A percentile compares a stretch with the other conserved stretches of the same genome.
Evolutionary conservation across 495 filamentous ascomycete species (phyloP).

Genomic region (Mytilinidion resinicola): DNA sequence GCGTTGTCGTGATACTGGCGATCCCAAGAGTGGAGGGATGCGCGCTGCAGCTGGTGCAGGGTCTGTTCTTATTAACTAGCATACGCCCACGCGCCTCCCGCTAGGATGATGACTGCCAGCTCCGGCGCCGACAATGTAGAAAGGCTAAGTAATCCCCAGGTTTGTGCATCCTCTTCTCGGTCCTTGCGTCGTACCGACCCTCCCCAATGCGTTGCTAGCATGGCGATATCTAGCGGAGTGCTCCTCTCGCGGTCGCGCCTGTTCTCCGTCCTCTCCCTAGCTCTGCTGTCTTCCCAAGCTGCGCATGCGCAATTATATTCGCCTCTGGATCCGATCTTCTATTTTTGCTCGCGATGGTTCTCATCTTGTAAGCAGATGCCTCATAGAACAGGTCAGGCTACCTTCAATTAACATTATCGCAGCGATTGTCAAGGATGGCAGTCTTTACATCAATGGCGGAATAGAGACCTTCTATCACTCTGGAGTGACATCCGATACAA

Average conservation of each 20-base stretch:
- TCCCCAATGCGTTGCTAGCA: not conserved
- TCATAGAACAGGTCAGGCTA: too few relatives aligned
- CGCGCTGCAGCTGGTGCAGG: too few relatives aligned
- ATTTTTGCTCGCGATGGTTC: slow-evolving; percentile 4
- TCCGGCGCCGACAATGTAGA: too few relatives aligned
- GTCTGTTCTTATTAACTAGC: too few relatives aligned
- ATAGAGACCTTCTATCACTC: slow-evolving; percentile 5
- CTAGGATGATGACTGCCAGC: too few relatives aligned
- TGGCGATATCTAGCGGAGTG: not conserved
- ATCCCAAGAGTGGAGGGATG: too few relatives aligned
- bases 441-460: slow-evolving; percentile 12
- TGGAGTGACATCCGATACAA: not conserved
- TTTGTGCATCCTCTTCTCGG: too few relatives aligned
- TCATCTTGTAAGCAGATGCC: not conserved
- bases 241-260: not conserved
- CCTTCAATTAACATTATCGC: not conserved
- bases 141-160: too few relatives aligned
- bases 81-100: too few relatives aligned
- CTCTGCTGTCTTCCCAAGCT: not conserved
- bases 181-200: too few relatives aligned
- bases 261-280: not conserved
- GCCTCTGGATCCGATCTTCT: not conserved
- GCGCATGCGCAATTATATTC: not conserved
- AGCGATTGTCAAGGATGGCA: slow-evolving; percentile 1
- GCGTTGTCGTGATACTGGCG: too few relatives aligned